These are phyloP conservation scores for Cyphellophora attinorum DNA, from an alignment of 2,329 filamentous ascomycete species.

Conservation along the genomic window DNA sequence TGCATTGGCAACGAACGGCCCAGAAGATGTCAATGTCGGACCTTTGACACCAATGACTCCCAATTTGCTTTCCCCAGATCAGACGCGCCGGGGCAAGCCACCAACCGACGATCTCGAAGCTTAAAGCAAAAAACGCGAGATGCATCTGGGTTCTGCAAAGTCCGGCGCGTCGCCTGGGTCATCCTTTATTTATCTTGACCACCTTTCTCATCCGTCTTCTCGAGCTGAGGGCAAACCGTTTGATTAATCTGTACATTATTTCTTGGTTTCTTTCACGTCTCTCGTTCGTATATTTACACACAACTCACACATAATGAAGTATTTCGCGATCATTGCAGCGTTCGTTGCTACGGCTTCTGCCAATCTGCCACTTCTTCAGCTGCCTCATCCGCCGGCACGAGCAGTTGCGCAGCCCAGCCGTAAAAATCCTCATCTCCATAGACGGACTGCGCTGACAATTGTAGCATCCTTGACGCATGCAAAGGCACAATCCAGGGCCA, in stretches of 20 bases:
- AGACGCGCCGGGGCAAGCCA: too few relatives aligned
- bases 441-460: slow-evolving; percentile 1
- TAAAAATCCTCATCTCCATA: slow-evolving; percentile 6
- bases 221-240: too few relatives aligned
- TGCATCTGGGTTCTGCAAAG: too few relatives aligned
- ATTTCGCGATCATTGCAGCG: slow-evolving; percentile 18
- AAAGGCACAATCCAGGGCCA: slow-evolving; percentile 30
- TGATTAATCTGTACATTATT: slow-evolving; percentile 1
- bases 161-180: too few relatives aligned
- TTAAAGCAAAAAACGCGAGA: too few relatives aligned
- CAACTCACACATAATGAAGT: not conserved
- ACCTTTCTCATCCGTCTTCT: too few relatives aligned
- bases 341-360: slow-evolving; percentile 19
- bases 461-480: slow-evolving; percentile 44
- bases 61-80: too few relatives aligned
- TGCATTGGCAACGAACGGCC: too few relatives aligned
- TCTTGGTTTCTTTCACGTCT: not conserved
- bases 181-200: too few relatives aligned
- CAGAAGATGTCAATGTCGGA: too few relatives aligned
- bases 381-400: slow-evolving; percentile 11
- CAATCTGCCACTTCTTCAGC: slow-evolving; percentile 15
- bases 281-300: not conserved
- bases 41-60: too few relatives aligned
- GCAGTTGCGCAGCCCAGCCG: slow-evolving; percentile 19
- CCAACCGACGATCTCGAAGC: too few relatives aligned